Percentiles rank a stretch among this genome's conserved stretches.
These are phyloP conservation scores for Lipomyces chichibuensis DNA, from an alignment of 805 yeast genomes.

Conservation along the genomic window DNA sequence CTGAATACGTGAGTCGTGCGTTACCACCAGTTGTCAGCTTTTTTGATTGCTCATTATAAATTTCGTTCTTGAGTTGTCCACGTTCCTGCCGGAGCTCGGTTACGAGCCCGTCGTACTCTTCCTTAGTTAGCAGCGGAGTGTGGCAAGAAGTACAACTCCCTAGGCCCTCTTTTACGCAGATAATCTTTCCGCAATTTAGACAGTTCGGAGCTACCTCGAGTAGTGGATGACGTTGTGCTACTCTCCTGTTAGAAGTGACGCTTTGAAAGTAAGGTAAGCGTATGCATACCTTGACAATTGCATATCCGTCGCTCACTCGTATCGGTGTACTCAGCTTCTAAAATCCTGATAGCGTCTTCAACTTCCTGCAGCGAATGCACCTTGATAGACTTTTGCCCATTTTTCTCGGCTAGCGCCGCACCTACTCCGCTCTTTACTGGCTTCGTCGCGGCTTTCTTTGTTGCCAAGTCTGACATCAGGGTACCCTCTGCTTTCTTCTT, in stretches of 20 bases:
- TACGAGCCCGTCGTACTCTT: slow-evolving; percentile 64
- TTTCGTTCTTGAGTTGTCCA: slow-evolving; percentile 46
- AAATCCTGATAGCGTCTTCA: slow-evolving; percentile 31
- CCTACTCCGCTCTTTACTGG: neutral
- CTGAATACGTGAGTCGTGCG: slow-evolving; percentile 26
- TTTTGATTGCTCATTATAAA: slow-evolving; percentile 18
- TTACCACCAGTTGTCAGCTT: neutral
- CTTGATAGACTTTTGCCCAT: slow-evolving; percentile 17
- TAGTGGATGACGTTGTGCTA: slow-evolving; percentile 66
- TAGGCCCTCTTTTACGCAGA: slow-evolving; percentile 85
- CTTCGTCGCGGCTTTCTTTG: slow-evolving; percentile 15
- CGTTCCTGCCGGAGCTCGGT: slow-evolving; percentile 59
- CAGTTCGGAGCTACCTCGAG: slow-evolving; percentile 93
- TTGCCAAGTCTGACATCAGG: slow-evolving; percentile 10
- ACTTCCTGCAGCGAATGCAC: slow-evolving; percentile 30
- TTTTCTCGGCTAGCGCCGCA: slow-evolving; percentile 11
- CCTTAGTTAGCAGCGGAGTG: slow-evolving; percentile 59
- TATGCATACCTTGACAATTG: slow-evolving; percentile 32
- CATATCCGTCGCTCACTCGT: slow-evolving; percentile 19
- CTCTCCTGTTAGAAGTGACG: neutral
- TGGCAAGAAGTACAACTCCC: slow-evolving; percentile 90
- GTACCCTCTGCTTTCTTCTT: slow-evolving; percentile 10
- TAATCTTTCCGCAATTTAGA: slow-evolving; percentile 88
- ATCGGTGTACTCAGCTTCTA: slow-evolving; percentile 20
- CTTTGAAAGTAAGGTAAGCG: neutral